Conservation (phyloP, 306 rosid genomes). For the Begonia peltatifolia region DNA sequence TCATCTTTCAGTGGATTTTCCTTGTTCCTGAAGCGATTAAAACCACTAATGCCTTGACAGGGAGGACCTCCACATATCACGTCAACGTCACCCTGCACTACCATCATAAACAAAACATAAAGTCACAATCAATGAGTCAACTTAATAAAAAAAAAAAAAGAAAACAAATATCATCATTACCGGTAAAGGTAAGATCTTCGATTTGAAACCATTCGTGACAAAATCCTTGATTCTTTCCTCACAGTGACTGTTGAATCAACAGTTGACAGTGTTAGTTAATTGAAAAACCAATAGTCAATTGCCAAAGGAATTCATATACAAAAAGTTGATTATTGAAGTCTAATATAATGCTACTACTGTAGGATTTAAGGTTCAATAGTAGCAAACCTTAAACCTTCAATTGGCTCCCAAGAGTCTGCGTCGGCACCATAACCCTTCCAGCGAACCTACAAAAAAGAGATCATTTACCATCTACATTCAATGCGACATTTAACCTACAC, state of each 20-base stretch:
- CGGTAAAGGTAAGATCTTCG: constrained; percentile 45
- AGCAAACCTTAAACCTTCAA: constrained; percentile 36
- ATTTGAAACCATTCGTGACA: constrained; percentile 29
- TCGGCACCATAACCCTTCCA: constrained; percentile 71
- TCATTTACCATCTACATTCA: too few species aligned
- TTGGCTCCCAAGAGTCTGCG: constrained; percentile 77
- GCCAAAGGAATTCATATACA: too few species aligned
- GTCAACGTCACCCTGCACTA: constrained; percentile 59
- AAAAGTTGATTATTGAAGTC: too few species aligned
- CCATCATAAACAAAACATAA: background rate
- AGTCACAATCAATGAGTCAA: background rate
- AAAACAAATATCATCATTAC: constrained; percentile 21
- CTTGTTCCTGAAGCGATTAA: constrained; percentile 49
- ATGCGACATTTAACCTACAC: too few species aligned
- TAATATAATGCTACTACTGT: background rate
- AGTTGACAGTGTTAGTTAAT: background rate
- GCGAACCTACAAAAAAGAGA: constrained; percentile 25
- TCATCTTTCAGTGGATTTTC: constrained; percentile 39
- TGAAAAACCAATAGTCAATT: background rate
- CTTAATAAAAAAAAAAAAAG: background rate
- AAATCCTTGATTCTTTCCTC: constrained; percentile 27
- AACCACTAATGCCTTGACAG: constrained; percentile 82
- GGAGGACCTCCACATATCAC: constrained; percentile 90
- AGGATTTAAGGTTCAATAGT: background rate
- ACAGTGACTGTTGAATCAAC: constrained; percentile 36